Percentiles rank a stretch among this genome's conserved stretches.
Evolutionary conservation across 1,284 basidiomycete genomes (phyloP).

Genomic region (Cryptococcus sp.): DNA sequence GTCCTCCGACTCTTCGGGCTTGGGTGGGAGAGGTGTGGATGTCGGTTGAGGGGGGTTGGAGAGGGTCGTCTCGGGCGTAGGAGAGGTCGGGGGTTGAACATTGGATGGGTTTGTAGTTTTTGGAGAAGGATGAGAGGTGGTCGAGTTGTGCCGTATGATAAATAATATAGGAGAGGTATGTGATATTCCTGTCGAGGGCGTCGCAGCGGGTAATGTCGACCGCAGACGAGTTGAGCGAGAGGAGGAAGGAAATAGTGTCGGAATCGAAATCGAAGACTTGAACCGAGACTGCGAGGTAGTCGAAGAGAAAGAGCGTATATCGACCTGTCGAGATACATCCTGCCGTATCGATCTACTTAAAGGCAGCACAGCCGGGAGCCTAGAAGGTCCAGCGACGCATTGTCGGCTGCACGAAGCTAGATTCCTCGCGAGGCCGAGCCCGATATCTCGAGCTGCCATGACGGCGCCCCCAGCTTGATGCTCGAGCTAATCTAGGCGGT

Average conservation of each 20-base stretch:
- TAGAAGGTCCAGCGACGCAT: neutral
- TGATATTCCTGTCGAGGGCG: too few species aligned
- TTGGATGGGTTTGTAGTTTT: too few species aligned
- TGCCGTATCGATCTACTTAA: neutral
- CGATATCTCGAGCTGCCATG: slow-evolving; percentile 6
- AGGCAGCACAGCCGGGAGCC: neutral
- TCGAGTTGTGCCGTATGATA: slow-evolving; percentile 16
- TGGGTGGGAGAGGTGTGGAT: neutral
- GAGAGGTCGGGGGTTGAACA: neutral
- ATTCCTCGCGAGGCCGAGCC: neutral
- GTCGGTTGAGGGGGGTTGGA: neutral
- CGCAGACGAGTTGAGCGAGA: neutral
- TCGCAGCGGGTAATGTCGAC: neutral
- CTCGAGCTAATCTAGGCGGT: too few species aligned
- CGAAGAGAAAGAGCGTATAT: neutral
- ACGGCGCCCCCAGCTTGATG: slow-evolving; percentile 1
- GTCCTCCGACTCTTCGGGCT: neutral
- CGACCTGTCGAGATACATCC: too few species aligned
- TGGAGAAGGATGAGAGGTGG: neutral
- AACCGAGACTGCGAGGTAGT: neutral
- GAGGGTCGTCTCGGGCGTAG: neutral
- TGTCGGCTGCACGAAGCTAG: too few species aligned
- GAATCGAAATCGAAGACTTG: neutral
- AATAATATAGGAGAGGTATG: neutral
- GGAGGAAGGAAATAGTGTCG: too few species aligned